Base-by-base conservation (phyloP, 208 protist species). In the Tritrichomonas musculus region DNA sequence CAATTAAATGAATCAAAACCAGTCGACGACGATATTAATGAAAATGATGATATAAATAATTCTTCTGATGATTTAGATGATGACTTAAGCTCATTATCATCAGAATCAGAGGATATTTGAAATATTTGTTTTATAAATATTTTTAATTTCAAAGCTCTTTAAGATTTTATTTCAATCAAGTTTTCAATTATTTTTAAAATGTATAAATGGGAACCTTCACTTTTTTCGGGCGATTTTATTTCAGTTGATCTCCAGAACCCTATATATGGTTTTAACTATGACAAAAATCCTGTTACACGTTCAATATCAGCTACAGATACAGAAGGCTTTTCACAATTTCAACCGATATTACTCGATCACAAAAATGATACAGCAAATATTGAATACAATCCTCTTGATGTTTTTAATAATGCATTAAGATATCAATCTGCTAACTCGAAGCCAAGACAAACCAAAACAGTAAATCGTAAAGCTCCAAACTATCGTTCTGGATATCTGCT, bases 351-450 rank as follows among this genome's bases (percentile, higher is more conserved):
- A 8, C 9, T 88, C 0, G 77, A 57, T n/a, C 77, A 88, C 27
- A 88, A 88, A 88, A 88, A 88, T 57, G 77, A 88, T 47, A 88
- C 77, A 39, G 39, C 25, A 3, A 57, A 88, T 47, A 49, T 88
- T 47, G 77, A 88, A 60, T 88, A 88, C 30, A 88, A 88, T 39
- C 77, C 77, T 39, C 27, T 88, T 9, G 77, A 60, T 57, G 77
- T 88, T 47, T 57, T 88, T 39, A 20, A 53, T n/a, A 57, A 88
- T 36, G 77, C 77, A 88, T 41, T 53, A 39, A 53, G 47, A 60
- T 47, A 44, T 39, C 44, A 50, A 11, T 8, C 47, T 20, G 13
- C 20, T 17, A 88, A 88, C n/a, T 57, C 25, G 25, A 44, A 25
- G 17, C 41, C 77, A 57, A 44, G 0, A 57, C 77, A 44, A 88